These are phyloP conservation scores for Prunus yedoensis DNA, from an alignment of 331 rosid species.

Conservation along the genomic window DNA sequence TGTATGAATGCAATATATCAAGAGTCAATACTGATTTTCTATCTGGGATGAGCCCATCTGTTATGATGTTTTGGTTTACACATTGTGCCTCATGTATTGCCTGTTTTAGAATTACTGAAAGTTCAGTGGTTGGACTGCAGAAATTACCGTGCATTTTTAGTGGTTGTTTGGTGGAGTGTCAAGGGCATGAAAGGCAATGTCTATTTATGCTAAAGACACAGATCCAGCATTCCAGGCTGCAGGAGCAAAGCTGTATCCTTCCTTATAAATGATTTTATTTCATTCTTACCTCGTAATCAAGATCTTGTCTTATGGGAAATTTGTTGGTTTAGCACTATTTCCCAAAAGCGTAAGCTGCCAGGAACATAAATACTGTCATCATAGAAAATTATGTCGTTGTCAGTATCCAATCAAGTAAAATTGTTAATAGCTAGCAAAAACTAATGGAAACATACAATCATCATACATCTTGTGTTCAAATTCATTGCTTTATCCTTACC, in stretches of 20 bases:
- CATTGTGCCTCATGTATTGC: too few species aligned
- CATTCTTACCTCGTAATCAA: constrained; percentile 1
- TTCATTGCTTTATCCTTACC: constrained; percentile 47
- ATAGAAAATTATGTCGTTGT: background rate
- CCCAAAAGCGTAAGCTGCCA: background rate
- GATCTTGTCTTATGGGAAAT: background rate
- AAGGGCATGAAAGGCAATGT: constrained; percentile 56
- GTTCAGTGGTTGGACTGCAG: constrained; percentile 33
- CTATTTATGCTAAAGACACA: constrained; percentile 57
- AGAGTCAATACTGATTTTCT: background rate
- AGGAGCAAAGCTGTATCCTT: constrained; percentile 88
- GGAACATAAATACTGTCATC: background rate
- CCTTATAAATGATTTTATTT: constrained; percentile 12
- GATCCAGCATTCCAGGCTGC: constrained; percentile 80
- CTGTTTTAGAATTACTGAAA: background rate
- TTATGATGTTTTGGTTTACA: background rate
- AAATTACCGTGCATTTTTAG: constrained; percentile 19
- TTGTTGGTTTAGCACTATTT: background rate
- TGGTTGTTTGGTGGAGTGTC: constrained; percentile 24
- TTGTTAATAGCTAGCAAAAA: background rate
- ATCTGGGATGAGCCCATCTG: background rate
- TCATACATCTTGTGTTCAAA: constrained; percentile 19
- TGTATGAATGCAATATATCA: background rate
- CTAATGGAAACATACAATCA: background rate
- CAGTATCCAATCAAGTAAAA: too few species aligned